phyloP scores from a whole-genome alignment of 2,329 filamentous ascomycete genomes.

The Niveomyces coronatus region DNA sequence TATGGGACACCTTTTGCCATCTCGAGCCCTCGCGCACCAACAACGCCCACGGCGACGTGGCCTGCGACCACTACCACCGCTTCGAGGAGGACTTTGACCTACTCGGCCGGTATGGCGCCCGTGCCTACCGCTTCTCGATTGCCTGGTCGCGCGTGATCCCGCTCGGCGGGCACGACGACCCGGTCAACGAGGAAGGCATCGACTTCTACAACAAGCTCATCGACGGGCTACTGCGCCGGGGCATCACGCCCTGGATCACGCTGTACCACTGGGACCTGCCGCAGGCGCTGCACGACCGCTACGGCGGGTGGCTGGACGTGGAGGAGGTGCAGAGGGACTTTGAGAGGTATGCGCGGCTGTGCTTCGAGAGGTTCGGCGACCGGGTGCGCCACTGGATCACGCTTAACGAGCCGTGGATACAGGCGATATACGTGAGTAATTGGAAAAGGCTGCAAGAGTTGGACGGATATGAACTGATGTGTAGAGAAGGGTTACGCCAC shows the following conservation, averaged over 20 bases:
- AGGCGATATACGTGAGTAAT: conserved; percentile 23
- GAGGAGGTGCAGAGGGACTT: conserved; percentile 24
- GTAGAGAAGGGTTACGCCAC: conserved; percentile 21
- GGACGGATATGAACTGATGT: no score
- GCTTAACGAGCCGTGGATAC: conserved; percentile 29
- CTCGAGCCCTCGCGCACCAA: conserved; percentile 30
- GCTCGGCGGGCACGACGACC: conserved; percentile 50
- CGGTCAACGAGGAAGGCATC: conserved; percentile 50
- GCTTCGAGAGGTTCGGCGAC: conserved; percentile 30
- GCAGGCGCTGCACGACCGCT: conserved; percentile 24
- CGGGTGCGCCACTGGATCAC: conserved; percentile 30
- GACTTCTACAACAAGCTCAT: conserved; percentile 50
- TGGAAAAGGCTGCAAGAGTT: no score
- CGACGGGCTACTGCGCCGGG: conserved; percentile 44
- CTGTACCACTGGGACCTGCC: conserved; percentile 54
- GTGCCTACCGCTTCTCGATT: conserved; percentile 54
- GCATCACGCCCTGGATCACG: conserved; percentile 51
- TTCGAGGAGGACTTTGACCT: conserved; percentile 46
- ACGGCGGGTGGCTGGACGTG: conserved; percentile 25
- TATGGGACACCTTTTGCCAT: conserved; percentile 33
- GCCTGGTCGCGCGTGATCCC: conserved; percentile 59
- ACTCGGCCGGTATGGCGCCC: conserved; percentile 45
- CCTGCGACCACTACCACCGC: conserved; percentile 32
- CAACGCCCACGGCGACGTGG: conserved; percentile 35
- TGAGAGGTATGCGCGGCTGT: conserved; percentile 25